phyloP scores from a whole-genome alignment of 768 basidiomycete species.

The Naematelia encephala region DNA sequence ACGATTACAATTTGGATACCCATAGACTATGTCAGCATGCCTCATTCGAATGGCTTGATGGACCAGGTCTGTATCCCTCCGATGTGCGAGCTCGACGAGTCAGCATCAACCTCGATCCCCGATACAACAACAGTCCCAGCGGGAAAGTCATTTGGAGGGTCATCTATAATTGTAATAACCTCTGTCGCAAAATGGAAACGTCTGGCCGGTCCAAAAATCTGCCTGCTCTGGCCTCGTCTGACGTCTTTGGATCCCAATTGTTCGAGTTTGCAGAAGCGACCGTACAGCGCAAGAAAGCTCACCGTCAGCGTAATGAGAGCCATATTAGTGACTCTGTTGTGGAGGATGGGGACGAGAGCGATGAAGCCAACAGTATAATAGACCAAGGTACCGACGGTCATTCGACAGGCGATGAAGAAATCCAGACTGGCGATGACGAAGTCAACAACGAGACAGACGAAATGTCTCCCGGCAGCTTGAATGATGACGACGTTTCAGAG shows the following conservation, averaged over 20 bases:
- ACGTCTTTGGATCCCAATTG: background rate
- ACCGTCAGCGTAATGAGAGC: no score
- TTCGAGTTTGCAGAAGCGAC: no score
- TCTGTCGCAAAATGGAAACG: background rate
- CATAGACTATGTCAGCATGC: background rate
- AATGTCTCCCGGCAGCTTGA: no score
- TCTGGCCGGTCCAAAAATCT: background rate
- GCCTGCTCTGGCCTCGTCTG: background rate
- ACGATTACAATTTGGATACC: slow-evolving; percentile 6
- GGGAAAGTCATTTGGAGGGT: slow-evolving; percentile 5
- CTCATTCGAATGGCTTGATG: slow-evolving; percentile 7
- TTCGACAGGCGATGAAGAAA: no score
- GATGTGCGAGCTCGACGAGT: slow-evolving; percentile 10
- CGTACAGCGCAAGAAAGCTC: no score
- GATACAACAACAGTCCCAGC: background rate
- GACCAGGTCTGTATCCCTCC: slow-evolving; percentile 3
- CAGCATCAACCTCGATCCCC: background rate
- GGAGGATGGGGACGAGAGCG: no score
- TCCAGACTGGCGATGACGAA: no score
- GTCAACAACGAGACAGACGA: no score
- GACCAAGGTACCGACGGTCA: no score
- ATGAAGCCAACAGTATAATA: no score
- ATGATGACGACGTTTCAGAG: no score
- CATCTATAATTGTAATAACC: background rate
- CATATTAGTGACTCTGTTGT: no score